Evolutionary conservation across 2,329 filamentous ascomycete species (phyloP).

Genomic region (Aspergillus sp.): DNA sequence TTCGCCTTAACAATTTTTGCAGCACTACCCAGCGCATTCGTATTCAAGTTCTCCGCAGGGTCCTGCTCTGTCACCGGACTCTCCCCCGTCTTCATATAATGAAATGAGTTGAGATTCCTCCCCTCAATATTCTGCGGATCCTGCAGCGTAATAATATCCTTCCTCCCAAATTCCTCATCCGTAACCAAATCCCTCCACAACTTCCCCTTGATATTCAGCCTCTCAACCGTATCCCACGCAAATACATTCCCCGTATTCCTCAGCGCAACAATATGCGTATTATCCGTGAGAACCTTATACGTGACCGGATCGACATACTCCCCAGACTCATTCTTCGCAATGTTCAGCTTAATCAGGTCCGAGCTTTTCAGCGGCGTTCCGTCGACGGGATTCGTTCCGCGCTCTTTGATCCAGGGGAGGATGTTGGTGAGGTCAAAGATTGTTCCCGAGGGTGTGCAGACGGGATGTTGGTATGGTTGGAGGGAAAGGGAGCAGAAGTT

Average conservation of each 20-base stretch:
- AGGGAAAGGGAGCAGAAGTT: conserved; percentile 96
- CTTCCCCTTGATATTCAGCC: conserved; percentile 94
- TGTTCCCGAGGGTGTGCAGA: conserved; percentile 79
- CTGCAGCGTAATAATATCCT: conserved; percentile 92
- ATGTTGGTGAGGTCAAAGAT: conserved; percentile 97
- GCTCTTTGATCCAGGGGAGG: conserved; percentile 85
- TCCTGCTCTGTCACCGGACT: conserved; percentile 58
- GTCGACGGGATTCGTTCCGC: conserved; percentile 84
- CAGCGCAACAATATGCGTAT: conserved; percentile 91
- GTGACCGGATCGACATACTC: conserved; percentile 96
- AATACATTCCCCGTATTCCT: conserved; percentile 89
- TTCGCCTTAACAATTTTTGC: conserved; percentile 85
- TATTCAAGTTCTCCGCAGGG: conserved; percentile 62
- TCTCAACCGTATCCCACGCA: conserved; percentile 88
- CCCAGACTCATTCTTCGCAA: conserved; percentile 81
- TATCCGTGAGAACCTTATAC: conserved; percentile 95
- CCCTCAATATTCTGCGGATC: conserved; percentile 85
- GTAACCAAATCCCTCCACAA: conserved; percentile 88
- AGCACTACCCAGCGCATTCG: conserved; percentile 67
- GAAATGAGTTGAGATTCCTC: conserved; percentile 79
- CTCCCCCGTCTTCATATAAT: conserved; percentile 77
- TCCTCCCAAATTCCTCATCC: conserved; percentile 76
- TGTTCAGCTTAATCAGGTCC: conserved; percentile 85
- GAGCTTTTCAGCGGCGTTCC: conserved; percentile 70
- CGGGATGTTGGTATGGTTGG: conserved; percentile 89